phyloP scores from a whole-genome alignment of 192 early-diverging fungal species.

The Linnemannia elongata region DNA sequence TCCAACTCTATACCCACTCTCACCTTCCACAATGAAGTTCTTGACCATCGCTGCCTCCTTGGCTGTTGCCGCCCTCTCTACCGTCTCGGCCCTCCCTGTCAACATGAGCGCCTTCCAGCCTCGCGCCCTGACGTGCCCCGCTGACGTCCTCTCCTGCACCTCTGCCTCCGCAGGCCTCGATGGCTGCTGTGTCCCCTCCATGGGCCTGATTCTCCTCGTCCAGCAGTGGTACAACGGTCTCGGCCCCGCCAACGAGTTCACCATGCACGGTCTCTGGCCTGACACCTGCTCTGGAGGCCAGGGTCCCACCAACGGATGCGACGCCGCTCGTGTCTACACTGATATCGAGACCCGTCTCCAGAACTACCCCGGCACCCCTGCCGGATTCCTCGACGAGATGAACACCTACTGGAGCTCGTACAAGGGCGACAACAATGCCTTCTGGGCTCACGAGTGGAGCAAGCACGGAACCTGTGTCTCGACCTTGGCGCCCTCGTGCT shows the following conservation, averaged over 20 bases:
- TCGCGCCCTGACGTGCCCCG: constrained; percentile 27
- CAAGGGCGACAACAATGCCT: constrained; percentile 81
- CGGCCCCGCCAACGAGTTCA: constrained; percentile 71
- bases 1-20: not conserved
- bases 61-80: constrained; percentile 26
- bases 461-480: constrained; percentile 87
- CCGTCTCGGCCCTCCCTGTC: constrained; percentile 28
- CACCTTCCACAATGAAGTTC: constrained; percentile 30
- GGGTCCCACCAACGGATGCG: constrained; percentile 69
- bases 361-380: constrained; percentile 41
- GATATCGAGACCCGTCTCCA: constrained; percentile 67
- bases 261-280: constrained; percentile 87
- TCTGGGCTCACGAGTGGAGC: constrained; percentile 86
- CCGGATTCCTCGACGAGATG: constrained; percentile 63
- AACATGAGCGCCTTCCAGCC: not conserved
- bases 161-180: constrained; percentile 18
- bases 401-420: constrained; percentile 76
- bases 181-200: constrained; percentile 67
- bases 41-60: constrained; percentile 29
- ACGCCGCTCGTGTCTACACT: constrained; percentile 69
- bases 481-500: constrained; percentile 75
- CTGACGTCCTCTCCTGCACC: constrained; percentile 53
- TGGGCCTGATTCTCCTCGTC: constrained; percentile 65
- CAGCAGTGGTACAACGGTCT: constrained; percentile 73
- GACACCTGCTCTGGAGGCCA: constrained; percentile 67